phyloP scores from a whole-genome alignment of 371 early-diverging fungal species.

The Funneliformis caledonium region DNA sequence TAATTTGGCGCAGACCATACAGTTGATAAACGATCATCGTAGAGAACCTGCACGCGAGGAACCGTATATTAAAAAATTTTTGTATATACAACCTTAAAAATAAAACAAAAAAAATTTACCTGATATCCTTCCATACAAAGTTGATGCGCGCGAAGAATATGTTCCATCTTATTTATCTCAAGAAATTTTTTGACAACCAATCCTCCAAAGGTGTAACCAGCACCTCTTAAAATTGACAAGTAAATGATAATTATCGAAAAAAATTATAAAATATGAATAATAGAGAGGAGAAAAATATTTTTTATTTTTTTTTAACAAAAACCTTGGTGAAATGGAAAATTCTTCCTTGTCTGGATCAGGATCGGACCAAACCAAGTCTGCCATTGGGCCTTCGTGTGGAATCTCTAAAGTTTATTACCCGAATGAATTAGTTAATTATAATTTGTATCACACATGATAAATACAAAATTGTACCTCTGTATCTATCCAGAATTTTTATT shows the following conservation, averaged over 20 bases:
- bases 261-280: neutral
- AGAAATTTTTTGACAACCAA: conserved; percentile 86
- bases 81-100: neutral
- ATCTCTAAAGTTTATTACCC: conserved; percentile 66
- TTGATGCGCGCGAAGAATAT: conserved; percentile 95
- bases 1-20: conserved; percentile 94
- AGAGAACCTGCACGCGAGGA: conserved; percentile 60
- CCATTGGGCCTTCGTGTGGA: conserved; percentile 98
- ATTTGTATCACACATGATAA: conserved; percentile 15
- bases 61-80: neutral
- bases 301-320: conserved; percentile 6
- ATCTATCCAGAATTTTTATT: conserved; percentile 88
- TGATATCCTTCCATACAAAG: conserved; percentile 96
- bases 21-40: conserved; percentile 84
- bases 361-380: conserved; percentile 99
- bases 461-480: conserved; percentile 66
- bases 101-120: conserved; percentile 44
- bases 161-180: conserved; percentile 81
- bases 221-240: conserved; percentile 65
- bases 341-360: conserved; percentile 84
- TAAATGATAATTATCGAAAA: neutral
- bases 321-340: conserved; percentile 86
- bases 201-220: conserved; percentile 92
- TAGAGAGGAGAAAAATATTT: neutral
- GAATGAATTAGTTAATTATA: conserved; percentile 36